These are phyloP conservation scores for Alternaria arbusti DNA, from an alignment of 2,329 filamentous ascomycete species.

Conservation along the genomic window DNA sequence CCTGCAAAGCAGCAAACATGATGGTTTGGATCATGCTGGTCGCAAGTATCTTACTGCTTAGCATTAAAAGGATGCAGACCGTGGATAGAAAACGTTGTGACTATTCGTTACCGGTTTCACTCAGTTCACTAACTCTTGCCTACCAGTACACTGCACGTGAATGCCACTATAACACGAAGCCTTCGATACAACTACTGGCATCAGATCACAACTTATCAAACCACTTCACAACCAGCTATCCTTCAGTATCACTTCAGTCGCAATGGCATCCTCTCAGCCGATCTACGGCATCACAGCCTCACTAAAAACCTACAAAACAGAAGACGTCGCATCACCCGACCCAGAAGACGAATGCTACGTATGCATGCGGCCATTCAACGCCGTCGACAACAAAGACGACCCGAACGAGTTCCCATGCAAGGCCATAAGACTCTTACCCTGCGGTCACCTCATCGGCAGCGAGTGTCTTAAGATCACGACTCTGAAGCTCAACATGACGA, in stretches of 20 bases:
- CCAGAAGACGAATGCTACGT: background rate
- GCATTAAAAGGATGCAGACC: background rate
- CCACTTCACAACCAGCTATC: background rate
- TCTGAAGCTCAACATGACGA: background rate
- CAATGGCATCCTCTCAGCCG: background rate
- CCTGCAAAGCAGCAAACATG: background rate
- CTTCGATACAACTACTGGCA: background rate
- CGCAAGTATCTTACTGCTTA: background rate
- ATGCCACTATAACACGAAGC: background rate
- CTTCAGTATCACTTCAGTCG: rapidly evolving
- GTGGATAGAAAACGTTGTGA: background rate
- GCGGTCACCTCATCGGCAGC: background rate
- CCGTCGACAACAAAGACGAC: background rate
- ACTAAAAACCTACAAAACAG: background rate
- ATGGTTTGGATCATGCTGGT: background rate
- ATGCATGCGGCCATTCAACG: background rate
- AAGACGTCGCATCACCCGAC: background rate
- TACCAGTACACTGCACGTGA: background rate
- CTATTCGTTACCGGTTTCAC: background rate
- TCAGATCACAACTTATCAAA: background rate
- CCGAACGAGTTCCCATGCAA: background rate
- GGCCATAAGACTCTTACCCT: background rate
- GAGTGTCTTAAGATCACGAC: background rate
- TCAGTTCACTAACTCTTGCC: background rate
- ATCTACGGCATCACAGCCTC: background rate